These are phyloP conservation scores for Colletotrichum tanaceti DNA, from an alignment of 2,329 filamentous ascomycete genomes.

Conservation along the genomic window DNA sequence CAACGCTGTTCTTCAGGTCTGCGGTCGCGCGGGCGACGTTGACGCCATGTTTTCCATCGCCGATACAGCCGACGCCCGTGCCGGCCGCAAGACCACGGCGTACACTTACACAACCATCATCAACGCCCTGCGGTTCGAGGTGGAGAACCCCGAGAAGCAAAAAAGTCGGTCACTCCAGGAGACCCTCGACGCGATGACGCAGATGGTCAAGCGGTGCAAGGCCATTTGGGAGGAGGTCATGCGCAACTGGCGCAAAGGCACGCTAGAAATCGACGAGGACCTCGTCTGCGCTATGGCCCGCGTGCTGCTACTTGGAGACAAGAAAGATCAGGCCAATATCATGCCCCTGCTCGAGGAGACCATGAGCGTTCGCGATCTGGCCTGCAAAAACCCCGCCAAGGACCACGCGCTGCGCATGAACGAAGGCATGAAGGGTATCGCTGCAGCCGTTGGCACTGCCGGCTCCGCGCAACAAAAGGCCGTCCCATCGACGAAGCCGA, in stretches of 20 bases:
- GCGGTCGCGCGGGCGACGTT: constrained; percentile 78
- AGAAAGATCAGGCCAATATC: constrained; percentile 76
- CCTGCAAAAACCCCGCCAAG: constrained; percentile 42
- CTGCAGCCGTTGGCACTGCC: constrained; percentile 31
- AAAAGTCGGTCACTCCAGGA: constrained; percentile 48
- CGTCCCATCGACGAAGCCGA: constrained; percentile 9
- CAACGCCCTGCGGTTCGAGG: constrained; percentile 73
- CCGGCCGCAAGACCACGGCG: constrained; percentile 69
- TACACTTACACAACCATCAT: constrained; percentile 86
- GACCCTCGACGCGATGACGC: constrained; percentile 50
- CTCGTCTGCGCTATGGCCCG: constrained; percentile 85
- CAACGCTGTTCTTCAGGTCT: constrained; percentile 89
- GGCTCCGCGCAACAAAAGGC: constrained; percentile 39
- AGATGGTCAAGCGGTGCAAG: constrained; percentile 73
- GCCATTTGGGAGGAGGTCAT: constrained; percentile 85
- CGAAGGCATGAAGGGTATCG: constrained; percentile 43
- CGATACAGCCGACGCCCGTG: constrained; percentile 74
- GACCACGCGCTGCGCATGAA: constrained; percentile 30
- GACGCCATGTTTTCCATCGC: constrained; percentile 84
- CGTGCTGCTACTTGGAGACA: constrained; percentile 74
- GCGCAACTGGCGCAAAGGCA: constrained; percentile 77
- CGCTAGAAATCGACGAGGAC: constrained; percentile 79
- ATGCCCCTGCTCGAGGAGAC: constrained; percentile 83
- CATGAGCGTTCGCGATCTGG: constrained; percentile 75
- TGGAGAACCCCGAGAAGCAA: constrained; percentile 48